phyloP scores from a whole-genome alignment of 2,329 filamentous ascomycete genomes.

The Endoconidiophora laricicola region DNA sequence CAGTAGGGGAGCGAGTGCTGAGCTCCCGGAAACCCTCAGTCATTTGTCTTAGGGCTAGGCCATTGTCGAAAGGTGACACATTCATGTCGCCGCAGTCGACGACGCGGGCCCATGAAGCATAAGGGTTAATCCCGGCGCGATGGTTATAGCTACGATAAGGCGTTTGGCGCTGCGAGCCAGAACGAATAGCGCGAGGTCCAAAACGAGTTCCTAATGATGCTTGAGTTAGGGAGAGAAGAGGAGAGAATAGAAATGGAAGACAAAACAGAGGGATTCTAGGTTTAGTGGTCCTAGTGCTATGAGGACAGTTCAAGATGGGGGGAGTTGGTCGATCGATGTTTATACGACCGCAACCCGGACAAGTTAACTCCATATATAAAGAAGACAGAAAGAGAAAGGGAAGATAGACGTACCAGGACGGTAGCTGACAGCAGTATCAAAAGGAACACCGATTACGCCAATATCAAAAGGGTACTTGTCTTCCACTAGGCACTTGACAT shows the following conservation, averaged over 20 bases:
- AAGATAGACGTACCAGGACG: slow-evolving; percentile 38
- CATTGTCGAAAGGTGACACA: slow-evolving; percentile 73
- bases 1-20: slow-evolving; percentile 23
- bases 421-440: slow-evolving; percentile 58
- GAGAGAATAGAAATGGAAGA: neutral
- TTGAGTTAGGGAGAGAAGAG: neutral
- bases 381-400: neutral
- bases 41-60: slow-evolving; percentile 68
- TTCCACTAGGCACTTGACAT: slow-evolving; percentile 52
- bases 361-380: no score
- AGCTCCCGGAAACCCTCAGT: slow-evolving; percentile 62
- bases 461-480: slow-evolving; percentile 51
- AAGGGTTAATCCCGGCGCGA: slow-evolving; percentile 69
- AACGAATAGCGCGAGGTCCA: slow-evolving; percentile 72
- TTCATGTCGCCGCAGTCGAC: slow-evolving; percentile 87
- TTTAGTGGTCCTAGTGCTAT: neutral
- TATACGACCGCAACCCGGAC: no score
- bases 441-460: slow-evolving; percentile 54
- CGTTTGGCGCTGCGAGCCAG: slow-evolving; percentile 67
- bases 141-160: slow-evolving; percentile 65
- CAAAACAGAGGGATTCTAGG: neutral
- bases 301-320: no score
- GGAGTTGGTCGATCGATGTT: neutral
- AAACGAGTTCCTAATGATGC: slow-evolving; percentile 49
- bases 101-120: slow-evolving; percentile 59